A percentile compares a stretch with the other conserved stretches of the same genome.
Conservation (phyloP, 2,329 filamentous ascomycete species). For the Calonectria pauciramosa region DNA sequence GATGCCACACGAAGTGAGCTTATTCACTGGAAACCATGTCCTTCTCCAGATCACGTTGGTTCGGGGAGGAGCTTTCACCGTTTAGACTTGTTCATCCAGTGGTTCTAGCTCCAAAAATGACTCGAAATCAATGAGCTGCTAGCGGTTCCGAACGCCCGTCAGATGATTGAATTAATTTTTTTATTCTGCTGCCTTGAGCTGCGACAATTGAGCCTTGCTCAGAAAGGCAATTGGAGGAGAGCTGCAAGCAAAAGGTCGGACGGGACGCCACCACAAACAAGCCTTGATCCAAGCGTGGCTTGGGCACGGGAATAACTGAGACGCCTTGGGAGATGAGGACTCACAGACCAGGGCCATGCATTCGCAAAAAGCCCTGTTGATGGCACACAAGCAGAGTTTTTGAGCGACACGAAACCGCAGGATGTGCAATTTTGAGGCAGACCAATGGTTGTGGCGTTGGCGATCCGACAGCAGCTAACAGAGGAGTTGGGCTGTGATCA, state of each 20-base stretch:
- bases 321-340: conserved; percentile 9
- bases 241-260: background rate
- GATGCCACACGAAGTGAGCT: conserved; percentile 25
- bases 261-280: conserved; percentile 7
- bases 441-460: background rate
- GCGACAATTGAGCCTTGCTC: conserved; percentile 13
- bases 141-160: background rate
- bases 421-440: background rate
- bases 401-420: background rate
- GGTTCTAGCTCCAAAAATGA: conserved; percentile 16
- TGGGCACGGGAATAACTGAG: conserved; percentile 19
- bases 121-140: background rate
- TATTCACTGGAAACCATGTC: conserved; percentile 27
- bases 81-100: background rate
- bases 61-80: background rate
- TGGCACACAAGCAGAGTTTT: background rate
- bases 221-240: conserved; percentile 14
- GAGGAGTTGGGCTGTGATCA: conserved; percentile 2
- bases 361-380: background rate
- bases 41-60: conserved; percentile 11
- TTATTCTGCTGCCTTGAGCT: conserved; percentile 39
- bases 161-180: conserved; percentile 4
- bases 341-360: background rate
- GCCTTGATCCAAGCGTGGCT: conserved; percentile 8
- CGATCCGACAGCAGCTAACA: conserved; percentile 1